phyloP scores from a whole-genome alignment of 1,284 basidiomycete genomes.

The Sanghuangporus sanghuang region DNA sequence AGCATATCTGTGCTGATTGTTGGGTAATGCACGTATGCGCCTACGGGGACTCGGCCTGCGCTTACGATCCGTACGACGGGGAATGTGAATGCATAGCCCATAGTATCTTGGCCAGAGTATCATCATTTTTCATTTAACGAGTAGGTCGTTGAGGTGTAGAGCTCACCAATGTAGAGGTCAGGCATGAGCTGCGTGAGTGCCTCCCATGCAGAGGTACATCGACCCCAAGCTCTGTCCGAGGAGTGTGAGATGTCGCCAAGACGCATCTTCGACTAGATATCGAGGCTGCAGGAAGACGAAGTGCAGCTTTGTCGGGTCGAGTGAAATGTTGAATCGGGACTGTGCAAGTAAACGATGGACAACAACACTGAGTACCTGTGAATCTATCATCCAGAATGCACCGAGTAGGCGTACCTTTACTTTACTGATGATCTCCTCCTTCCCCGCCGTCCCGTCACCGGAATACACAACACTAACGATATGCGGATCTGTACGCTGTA shows the following conservation, averaged over 20 bases:
- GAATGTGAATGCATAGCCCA: slow-evolving; percentile 96
- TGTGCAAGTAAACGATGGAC: slow-evolving; percentile 27
- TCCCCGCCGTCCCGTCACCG: slow-evolving; percentile 78
- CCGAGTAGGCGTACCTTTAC: slow-evolving; percentile 56
- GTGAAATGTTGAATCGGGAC: slow-evolving; percentile 79
- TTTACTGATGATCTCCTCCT: slow-evolving; percentile 78
- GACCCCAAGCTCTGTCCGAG: slow-evolving; percentile 90
- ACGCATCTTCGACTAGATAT: slow-evolving; percentile 71
- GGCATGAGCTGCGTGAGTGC: slow-evolving; percentile 73
- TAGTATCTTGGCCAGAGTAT: slow-evolving; percentile 42
- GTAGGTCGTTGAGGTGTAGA: background rate
- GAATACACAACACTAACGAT: slow-evolving; percentile 86
- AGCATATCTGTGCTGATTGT: slow-evolving; percentile 96
- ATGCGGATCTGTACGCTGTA: slow-evolving; percentile 71
- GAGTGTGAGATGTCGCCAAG: slow-evolving; percentile 88
- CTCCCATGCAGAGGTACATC: slow-evolving; percentile 77
- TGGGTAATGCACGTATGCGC: slow-evolving; percentile 95
- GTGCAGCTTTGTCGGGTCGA: slow-evolving; percentile 60
- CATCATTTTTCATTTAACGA: background rate
- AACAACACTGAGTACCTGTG: background rate
- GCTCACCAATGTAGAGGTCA: slow-evolving; percentile 86
- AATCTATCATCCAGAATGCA: slow-evolving; percentile 11
- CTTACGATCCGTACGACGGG: slow-evolving; percentile 64
- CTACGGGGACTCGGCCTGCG: slow-evolving; percentile 59
- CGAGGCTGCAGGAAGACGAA: slow-evolving; percentile 78